phyloP scores from a whole-genome alignment of 306 rosid genomes.

The Glycyrrhiza uralensis region DNA sequence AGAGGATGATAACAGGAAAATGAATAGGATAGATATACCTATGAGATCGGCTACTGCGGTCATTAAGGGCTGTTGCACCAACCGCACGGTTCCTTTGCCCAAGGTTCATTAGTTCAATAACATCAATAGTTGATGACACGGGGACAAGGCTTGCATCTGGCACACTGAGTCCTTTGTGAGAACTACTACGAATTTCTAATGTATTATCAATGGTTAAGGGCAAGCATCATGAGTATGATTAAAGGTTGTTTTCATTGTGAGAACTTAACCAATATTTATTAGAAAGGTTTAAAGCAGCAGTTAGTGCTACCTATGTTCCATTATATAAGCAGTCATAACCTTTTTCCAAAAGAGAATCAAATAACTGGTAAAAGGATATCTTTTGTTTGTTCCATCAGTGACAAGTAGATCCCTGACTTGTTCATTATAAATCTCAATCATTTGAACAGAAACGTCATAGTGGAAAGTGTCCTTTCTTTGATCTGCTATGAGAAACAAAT shows the following conservation, averaged over 20 bases:
- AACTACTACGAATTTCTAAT: slow-evolving; percentile 87
- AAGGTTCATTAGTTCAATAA: slow-evolving; percentile 88
- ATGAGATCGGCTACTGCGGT: slow-evolving; percentile 99
- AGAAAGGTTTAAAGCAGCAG: neutral
- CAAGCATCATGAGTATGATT: slow-evolving; percentile 10
- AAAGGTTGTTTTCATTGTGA: slow-evolving; percentile 13
- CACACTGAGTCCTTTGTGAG: slow-evolving; percentile 86
- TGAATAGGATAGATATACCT: slow-evolving; percentile 47
- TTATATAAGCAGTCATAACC: neutral
- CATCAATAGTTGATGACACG: slow-evolving; percentile 80
- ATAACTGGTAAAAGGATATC: slow-evolving; percentile 73
- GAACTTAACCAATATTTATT: neutral
- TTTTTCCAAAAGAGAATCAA: slow-evolving; percentile 3
- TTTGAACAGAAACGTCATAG: slow-evolving; percentile 88
- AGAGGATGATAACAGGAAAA: neutral
- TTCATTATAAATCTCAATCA: slow-evolving; percentile 97
- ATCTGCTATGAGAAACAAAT: slow-evolving; percentile 79
- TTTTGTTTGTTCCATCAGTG: slow-evolving; percentile 78
- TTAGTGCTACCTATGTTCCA: neutral
- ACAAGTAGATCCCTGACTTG: slow-evolving; percentile 97
- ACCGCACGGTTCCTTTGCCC: slow-evolving; percentile 93
- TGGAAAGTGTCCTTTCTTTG: slow-evolving; percentile 77
- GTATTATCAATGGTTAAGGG: slow-evolving; percentile 59
- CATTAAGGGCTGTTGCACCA: slow-evolving; percentile 97
- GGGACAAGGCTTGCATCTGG: slow-evolving; percentile 86